Evolutionary conservation across 176 grass and related monocot genomes (phyloP).

Genomic region (Oryza brachyantha): DNA sequence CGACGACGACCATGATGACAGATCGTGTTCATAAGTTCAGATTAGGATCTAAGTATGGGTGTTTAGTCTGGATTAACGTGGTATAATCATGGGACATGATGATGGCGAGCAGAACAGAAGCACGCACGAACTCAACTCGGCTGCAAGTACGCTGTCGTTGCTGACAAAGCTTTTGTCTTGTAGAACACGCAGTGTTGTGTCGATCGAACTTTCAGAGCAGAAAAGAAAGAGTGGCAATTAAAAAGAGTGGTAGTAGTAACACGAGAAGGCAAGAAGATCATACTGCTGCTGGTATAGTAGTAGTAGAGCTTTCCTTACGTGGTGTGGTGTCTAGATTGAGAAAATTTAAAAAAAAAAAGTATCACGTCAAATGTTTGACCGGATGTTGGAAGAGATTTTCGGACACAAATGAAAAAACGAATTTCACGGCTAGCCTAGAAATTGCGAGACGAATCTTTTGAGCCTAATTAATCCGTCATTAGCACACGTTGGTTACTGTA

Average conservation of each 20-base stretch:
- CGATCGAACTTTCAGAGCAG: neutral
- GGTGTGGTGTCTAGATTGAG: too few species aligned
- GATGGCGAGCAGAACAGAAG: neutral
- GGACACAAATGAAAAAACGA: too few species aligned
- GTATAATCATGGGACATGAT: neutral
- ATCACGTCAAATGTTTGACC: too few species aligned
- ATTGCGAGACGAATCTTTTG: too few species aligned
- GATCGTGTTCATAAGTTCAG: neutral
- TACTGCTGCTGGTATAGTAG: neutral
- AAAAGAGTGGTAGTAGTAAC: neutral
- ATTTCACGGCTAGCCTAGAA: too few species aligned
- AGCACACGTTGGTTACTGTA: too few species aligned
- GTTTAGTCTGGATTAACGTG: neutral
- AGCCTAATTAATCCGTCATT: too few species aligned
- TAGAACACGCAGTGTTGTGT: neutral
- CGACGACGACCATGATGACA: neutral
- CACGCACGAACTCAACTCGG: neutral
- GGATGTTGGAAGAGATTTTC: too few species aligned
- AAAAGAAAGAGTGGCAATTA: too few species aligned
- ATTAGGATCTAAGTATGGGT: neutral
- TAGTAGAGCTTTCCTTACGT: conserved; percentile 26
- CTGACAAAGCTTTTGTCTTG: conserved; percentile 11
- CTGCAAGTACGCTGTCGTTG: neutral
- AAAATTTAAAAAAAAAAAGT: too few species aligned
- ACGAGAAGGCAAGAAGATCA: conserved; percentile 13